Evolutionary conservation across 257 asterid species (phyloP), one percentile per base, ranked within the genome.

Genomic region (Marsdenia floribunda): DNA sequence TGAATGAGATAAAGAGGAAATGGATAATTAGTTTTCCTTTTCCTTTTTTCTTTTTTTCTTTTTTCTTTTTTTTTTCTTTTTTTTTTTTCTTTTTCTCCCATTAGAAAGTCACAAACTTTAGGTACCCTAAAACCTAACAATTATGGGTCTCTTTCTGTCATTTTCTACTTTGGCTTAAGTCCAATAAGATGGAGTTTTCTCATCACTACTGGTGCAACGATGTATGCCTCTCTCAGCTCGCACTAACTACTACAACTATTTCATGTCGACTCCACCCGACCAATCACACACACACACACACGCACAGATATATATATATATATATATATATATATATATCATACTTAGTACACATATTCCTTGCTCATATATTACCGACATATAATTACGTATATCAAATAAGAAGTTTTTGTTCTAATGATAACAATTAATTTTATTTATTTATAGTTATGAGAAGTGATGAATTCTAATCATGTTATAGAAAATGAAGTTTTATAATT

Each of bases 121-220:
- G 0, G 49, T 6, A 78, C 68, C 82, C 85, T 67, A 77, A 76
- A 73, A 63, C 75, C 71, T 85, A 79, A 76, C 60, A 70, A 68
- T 79, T 67, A 67, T 79, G 78, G 81, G 78, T 76, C 83, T 74
- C 57, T 72, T 70, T 70, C 75, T 76, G 86, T 87, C 89, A 63
- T 72, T 81, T 75, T 87, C 82, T 79, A 68, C 52, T 76, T 84
- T 81, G 79, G 83, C 76, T 73, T 44, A 68, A 73, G 42, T 57
- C 84, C 81, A 81, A 18, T 65, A 38, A 38, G 24, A 1, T 35
- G 44, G 50, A 70, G 44, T 14, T 49, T 70, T 52, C 47, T 71
- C 64, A 50, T 44, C 49, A 44, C 49, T 1, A 44, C 44, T 26
- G 18, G 74, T 52, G 58, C 61, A 29, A 21, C 29, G 29, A 66